phyloP scores from a whole-genome alignment of 2,329 filamentous ascomycete genomes.

The Aspergillus calidoustus region DNA sequence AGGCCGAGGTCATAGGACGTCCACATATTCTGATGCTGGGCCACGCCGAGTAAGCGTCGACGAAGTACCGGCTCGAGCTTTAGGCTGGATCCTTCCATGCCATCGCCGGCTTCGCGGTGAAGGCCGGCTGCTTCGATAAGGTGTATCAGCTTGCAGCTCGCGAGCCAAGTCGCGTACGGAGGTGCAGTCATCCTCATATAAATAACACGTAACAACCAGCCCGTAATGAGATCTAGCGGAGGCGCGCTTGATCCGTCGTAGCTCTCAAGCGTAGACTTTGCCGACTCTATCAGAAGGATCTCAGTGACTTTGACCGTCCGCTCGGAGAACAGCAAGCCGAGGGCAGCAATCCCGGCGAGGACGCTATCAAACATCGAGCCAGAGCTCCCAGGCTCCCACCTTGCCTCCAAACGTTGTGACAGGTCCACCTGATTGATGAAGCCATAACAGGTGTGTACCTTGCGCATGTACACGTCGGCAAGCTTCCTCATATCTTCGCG shows the following conservation, averaged over 20 bases:
- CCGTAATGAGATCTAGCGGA: conserved; percentile 33
- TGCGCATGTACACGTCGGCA: conserved; percentile 54
- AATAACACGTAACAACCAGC: conserved; percentile 56
- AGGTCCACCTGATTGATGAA: conserved; percentile 45
- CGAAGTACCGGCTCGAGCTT: conserved; percentile 38
- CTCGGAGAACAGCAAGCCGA: conserved; percentile 58
- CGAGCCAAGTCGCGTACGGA: conserved; percentile 52
- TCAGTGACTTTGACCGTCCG: conserved; percentile 48
- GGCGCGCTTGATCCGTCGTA: conserved; percentile 25
- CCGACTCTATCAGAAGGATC: conserved; percentile 52
- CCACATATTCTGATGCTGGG: conserved; percentile 63
- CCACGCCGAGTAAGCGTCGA: conserved; percentile 52
- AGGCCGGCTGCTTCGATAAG: conserved; percentile 56
- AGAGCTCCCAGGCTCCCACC: conserved; percentile 28
- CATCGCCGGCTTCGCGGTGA: conserved; percentile 27
- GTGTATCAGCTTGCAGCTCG: conserved; percentile 46
- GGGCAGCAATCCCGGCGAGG: conserved; percentile 56
- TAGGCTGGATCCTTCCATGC: conserved; percentile 1
- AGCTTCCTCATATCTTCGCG: conserved; percentile 52
- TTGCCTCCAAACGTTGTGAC: conserved; percentile 26
- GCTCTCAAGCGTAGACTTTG: conserved; percentile 50
- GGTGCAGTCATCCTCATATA: conserved; percentile 58
- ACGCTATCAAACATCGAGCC: conserved; percentile 50
- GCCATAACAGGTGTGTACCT: conserved; percentile 58
- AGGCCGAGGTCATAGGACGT: conserved; percentile 62